Base-by-base conservation (phyloP, 805 yeast species). In the Metschnikowia borealis region DNA sequence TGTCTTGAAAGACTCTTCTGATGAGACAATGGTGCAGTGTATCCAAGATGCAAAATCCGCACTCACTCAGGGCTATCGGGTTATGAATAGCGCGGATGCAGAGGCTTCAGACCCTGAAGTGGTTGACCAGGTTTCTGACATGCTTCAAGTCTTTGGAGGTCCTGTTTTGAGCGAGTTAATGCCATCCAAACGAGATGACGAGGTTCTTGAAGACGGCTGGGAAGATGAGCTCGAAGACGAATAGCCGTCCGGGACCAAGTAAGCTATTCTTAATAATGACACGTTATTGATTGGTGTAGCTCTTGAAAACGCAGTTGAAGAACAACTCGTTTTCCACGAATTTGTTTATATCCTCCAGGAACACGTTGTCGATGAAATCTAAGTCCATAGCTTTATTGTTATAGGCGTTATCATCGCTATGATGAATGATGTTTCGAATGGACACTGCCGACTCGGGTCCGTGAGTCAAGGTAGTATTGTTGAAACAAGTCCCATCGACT, bases 81-180 rank as follows among this genome's bases (percentile, higher is more conserved):
- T 75, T 23, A 62, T 71, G 44, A 69, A 62, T 58, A 54, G 68
- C 53, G 70, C 67, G 45, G 65, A 63, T 5, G 68, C 60, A 21
- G 69, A 63, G 26, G 82, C 79, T 8, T 70, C 80, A 14, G 87
- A 85, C 48, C 75, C 75, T 6, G 95, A 87, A 61, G 63, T 89
- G 50, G 64, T 68, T 6, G 71, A 69, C 11, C 87, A 86, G 46
- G 78, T 85, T 1, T 62, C 66, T 23, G 76, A 66, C 10, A 63
- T 86, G 54, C 66, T 84, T 50, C 55, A 65, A 3, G 80, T 76
- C 51, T 65, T 87, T 36, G 95, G 92, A 2, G 90, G 89, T 10
- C 80, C 81, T 1, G 59, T 74, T 21, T 67, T 73, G 81, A 69
- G 66, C 75, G 74, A 38, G 63, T 61, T 36, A 63, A 64, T 45